Evolutionary conservation across 2,329 filamentous ascomycete genomes (phyloP), one percentile per base, ranked within the genome.

Genomic region (Cytospora leucostoma): DNA sequence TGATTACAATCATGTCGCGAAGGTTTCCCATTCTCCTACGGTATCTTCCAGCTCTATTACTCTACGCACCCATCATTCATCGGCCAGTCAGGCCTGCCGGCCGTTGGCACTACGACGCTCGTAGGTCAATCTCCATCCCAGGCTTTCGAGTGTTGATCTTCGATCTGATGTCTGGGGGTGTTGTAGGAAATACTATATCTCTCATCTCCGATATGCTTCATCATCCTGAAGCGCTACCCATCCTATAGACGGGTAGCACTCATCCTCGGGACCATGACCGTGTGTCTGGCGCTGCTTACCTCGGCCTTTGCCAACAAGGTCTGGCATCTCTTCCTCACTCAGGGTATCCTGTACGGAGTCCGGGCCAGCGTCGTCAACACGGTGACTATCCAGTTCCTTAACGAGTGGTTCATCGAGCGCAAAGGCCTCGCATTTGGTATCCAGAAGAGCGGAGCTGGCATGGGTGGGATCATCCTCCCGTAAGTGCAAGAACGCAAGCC

Each of bases 11-110:
- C 27, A 27, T 27, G 27, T 27, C 27, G 2, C 27, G 27, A 27
- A 89, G 87, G 88, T 1, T 89, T 90, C 62, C 84, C 86, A 0
- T 87, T 87, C 62, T 81, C 86, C 0, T 92, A 87, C 71, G 88
- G 88, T 52, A 80, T 91, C 33, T 91, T 91, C 70, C 87, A 91
- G 68, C 81, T 88, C 56, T 88, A 89, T 72, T 91, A 91, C 72
- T 82, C 78, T 47, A 82, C 77, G 1, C 79, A 87, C 64, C 79
- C 80, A 7, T 82, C 84, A 1, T 91, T 91, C 61, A 74, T 75
- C 4, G 80, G 79, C 27, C 27, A 27, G 4, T 3, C 27, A 27
- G 27, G 27, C 27, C 27, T 27, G 27, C 27, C 27, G 27, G 27
- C 27, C 27, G 27, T 27, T 27, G 27, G 27, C 27, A 27, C 27